Evolutionary conservation across 768 basidiomycete genomes (phyloP).

Genomic region (Leucosporidium creatinivorum): DNA sequence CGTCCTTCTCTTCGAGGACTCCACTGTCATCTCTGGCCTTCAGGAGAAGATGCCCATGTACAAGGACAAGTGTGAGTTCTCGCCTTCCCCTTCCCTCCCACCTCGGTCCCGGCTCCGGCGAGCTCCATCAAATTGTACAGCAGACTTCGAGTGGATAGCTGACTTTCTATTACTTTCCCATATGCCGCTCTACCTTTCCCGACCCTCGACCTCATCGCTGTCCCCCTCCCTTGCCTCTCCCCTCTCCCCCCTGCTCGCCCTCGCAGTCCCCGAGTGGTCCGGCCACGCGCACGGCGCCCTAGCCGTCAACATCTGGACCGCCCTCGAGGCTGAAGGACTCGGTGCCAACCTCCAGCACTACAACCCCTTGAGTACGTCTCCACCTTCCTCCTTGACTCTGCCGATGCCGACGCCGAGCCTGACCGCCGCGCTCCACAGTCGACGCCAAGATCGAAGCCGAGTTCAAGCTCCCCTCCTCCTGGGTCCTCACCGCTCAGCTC

Average conservation of each 20-base stretch:
- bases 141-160: too few species aligned
- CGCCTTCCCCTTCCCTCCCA: not conserved
- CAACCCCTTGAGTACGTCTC: slow-evolving; percentile 21
- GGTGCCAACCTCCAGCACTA: slow-evolving; percentile 42
- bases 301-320: slow-evolving; percentile 42
- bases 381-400: slow-evolving; percentile 28
- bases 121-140: too few species aligned
- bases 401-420: too few species aligned
- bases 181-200: too few species aligned
- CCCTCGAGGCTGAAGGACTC: slow-evolving; percentile 40
- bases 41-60: slow-evolving; percentile 31
- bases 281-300: slow-evolving; percentile 41
- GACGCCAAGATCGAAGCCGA: slow-evolving; percentile 9
- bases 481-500: slow-evolving; percentile 38
- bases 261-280: slow-evolving; percentile 25
- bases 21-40: slow-evolving; percentile 22
- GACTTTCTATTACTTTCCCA: too few species aligned
- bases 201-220: too few species aligned
- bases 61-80: slow-evolving; percentile 34
- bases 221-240: too few species aligned
- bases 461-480: slow-evolving; percentile 1
- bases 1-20: slow-evolving; percentile 43
- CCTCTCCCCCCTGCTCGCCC: too few species aligned
- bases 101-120: too few species aligned
- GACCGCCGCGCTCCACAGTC: slow-evolving; percentile 4